Evolutionary conservation across 2,329 filamentous ascomycete species (phyloP).

Genomic region (Grosmannia clavigera): DNA sequence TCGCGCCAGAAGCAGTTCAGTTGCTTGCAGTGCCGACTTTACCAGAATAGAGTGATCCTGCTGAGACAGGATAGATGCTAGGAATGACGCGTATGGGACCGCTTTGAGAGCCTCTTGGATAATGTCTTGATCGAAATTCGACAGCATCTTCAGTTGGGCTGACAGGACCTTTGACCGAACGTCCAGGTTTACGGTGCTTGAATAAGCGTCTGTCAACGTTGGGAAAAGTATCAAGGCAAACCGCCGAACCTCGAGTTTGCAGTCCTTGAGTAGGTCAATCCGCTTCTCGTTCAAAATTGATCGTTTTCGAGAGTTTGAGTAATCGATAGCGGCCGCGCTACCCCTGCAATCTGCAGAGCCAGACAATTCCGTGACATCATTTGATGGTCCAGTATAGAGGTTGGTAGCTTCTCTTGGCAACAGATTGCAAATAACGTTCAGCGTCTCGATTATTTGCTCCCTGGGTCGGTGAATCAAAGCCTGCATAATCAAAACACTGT

Average conservation of each 20-base stretch:
- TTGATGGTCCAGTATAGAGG: conserved; percentile 27
- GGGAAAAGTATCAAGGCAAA: conserved; percentile 91
- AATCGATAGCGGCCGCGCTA: conserved; percentile 20
- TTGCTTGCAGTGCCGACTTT: conserved; percentile 75
- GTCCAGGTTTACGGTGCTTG: conserved; percentile 89
- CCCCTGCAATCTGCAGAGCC: neutral
- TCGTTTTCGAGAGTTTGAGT: conserved; percentile 34
- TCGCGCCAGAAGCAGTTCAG: conserved; percentile 74
- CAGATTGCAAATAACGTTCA: conserved; percentile 94
- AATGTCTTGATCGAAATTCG: conserved; percentile 77
- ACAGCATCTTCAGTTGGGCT: conserved; percentile 96
- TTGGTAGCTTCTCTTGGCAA: conserved; percentile 26
- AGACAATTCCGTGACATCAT: conserved; percentile 20
- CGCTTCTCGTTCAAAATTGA: conserved; percentile 61
- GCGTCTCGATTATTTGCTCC: conserved; percentile 91
- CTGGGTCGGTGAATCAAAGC: conserved; percentile 88
- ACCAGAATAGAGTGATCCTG: conserved; percentile 85
- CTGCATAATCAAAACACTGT: conserved; percentile 98
- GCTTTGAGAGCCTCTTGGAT: conserved; percentile 74
- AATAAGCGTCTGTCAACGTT: conserved; percentile 91
- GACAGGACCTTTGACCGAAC: conserved; percentile 91
- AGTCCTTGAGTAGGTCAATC: conserved; percentile 67
- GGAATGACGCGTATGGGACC: conserved; percentile 89
- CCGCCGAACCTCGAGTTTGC: conserved; percentile 74
- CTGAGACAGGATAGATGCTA: conserved; percentile 90